Conservation (phyloP, 1,139 yeast species). For the Yamadazyma atmosphaerica region DNA sequence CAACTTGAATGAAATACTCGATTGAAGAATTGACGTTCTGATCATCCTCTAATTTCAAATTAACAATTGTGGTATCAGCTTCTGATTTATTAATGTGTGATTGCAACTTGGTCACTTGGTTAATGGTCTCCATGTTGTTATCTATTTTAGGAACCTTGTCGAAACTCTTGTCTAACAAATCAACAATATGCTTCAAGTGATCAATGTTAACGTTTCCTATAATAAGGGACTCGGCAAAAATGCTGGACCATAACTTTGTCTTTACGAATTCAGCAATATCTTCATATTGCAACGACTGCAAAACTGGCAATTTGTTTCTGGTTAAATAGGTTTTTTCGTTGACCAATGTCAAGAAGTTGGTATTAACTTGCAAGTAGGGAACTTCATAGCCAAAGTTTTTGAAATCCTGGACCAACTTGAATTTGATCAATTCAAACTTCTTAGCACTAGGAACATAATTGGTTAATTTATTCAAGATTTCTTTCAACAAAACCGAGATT, state of each 20-base stretch:
- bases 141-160: constrained; percentile 36
- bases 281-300: constrained; percentile 44
- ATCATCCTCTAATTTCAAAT: constrained; percentile 57
- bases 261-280: constrained; percentile 49
- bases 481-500: constrained; percentile 58
- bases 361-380: constrained; percentile 75
- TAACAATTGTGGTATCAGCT: constrained; percentile 48
- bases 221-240: constrained; percentile 69
- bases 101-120: constrained; percentile 23
- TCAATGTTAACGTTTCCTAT: constrained; percentile 70
- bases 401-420: constrained; percentile 59
- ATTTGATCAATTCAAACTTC: constrained; percentile 68
- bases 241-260: constrained; percentile 38
- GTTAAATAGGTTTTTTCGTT: constrained; percentile 71
- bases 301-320: constrained; percentile 58
- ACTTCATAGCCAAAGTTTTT: constrained; percentile 71
- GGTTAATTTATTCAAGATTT: constrained; percentile 55
- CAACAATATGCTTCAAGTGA: constrained; percentile 18
- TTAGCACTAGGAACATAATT: constrained; percentile 52
- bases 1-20: constrained; percentile 74
- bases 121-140: constrained; percentile 34
- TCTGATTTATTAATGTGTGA: constrained; percentile 40
- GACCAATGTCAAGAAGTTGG: constrained; percentile 58
- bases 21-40: constrained; percentile 83
- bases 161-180: constrained; percentile 22